Conservation (phyloP, 1,284 basidiomycete species). For the Ustilago trichophora region DNA sequence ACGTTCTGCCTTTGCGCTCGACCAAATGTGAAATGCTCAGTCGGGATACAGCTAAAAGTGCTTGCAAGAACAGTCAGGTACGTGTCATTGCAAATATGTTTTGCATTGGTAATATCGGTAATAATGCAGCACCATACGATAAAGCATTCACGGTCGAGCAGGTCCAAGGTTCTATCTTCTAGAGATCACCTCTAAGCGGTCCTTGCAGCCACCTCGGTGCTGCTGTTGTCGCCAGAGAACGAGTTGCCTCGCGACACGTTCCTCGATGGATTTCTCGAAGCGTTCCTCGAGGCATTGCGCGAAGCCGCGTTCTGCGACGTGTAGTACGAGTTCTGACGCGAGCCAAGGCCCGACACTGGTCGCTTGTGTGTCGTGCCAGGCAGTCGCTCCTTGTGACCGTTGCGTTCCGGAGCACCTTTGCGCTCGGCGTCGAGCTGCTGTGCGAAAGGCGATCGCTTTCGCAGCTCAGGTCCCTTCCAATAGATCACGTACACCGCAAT, state of each 20-base stretch:
- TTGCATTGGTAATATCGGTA: no score
- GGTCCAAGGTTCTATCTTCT: no score
- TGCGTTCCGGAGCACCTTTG: conserved; percentile 4
- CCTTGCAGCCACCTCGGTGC: conserved; percentile 17
- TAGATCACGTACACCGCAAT: conserved; percentile 69
- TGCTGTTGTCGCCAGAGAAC: conserved; percentile 27
- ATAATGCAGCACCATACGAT: no score
- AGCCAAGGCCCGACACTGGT: conserved; percentile 24
- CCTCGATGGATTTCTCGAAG: conserved; percentile 19
- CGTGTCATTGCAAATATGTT: no score
- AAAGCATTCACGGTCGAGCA: no score
- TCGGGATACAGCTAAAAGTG: no score
- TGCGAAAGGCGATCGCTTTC: conserved; percentile 41
- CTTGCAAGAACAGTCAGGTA: no score
- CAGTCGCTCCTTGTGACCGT: conserved; percentile 20
- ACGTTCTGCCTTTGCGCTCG: no score
- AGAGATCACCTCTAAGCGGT: conserved; percentile 18
- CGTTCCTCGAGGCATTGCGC: conserved; percentile 27
- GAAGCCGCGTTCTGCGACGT: conserved; percentile 36
- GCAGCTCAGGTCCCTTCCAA: conserved; percentile 63
- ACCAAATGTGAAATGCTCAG: no score
- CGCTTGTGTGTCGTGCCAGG: conserved; percentile 28
- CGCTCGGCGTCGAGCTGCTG: conserved; percentile 30
- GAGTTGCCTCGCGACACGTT: conserved; percentile 35
- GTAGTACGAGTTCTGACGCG: conserved; percentile 34